Evolutionary conservation across 2,329 filamentous ascomycete species (phyloP).

Genomic region (Ascochyta koolunga): DNA sequence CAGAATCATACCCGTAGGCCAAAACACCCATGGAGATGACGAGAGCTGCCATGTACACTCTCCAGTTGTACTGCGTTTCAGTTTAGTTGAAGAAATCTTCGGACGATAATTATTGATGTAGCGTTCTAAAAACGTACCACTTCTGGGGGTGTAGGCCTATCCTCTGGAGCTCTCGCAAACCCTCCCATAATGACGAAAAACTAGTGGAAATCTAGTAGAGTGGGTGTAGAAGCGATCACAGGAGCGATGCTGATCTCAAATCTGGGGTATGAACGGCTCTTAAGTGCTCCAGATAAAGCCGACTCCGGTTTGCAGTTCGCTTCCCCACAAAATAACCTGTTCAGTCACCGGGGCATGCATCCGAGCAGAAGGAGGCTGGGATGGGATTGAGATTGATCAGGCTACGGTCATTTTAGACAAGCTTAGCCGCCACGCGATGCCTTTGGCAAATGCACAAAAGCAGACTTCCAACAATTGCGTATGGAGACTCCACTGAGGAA

Average conservation of each 20-base stretch:
- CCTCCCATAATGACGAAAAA: conserved; percentile 37
- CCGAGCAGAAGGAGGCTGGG: conserved; percentile 20
- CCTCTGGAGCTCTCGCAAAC: conserved; percentile 58
- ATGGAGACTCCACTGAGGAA: conserved; percentile 26
- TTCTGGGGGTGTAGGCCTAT: conserved; percentile 61
- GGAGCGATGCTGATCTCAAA: conserved; percentile 25
- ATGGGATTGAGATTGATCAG: conserved; percentile 14
- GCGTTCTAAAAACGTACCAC: conserved; percentile 44
- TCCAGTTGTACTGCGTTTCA: conserved; percentile 59
- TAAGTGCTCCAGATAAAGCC: conserved; percentile 20
- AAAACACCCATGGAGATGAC: conserved; percentile 63
- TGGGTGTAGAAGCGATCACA: no score
- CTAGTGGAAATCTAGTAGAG: conserved; percentile 3
- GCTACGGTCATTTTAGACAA: conserved; percentile 8
- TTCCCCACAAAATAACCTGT: conserved; percentile 28
- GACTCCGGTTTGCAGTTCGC: conserved; percentile 17
- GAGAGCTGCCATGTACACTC: conserved; percentile 60
- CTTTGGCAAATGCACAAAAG: conserved; percentile 1
- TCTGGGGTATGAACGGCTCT: conserved; percentile 30
- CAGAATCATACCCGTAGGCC: conserved; percentile 70
- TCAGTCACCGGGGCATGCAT: conserved; percentile 19
- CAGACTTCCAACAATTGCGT: not conserved
- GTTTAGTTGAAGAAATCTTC: not conserved
- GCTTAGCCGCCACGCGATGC: conserved; percentile 13
- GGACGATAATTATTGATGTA: no score